Evolutionary conservation across 768 basidiomycete species (phyloP).

Genomic region (Ramaria rubella): DNA sequence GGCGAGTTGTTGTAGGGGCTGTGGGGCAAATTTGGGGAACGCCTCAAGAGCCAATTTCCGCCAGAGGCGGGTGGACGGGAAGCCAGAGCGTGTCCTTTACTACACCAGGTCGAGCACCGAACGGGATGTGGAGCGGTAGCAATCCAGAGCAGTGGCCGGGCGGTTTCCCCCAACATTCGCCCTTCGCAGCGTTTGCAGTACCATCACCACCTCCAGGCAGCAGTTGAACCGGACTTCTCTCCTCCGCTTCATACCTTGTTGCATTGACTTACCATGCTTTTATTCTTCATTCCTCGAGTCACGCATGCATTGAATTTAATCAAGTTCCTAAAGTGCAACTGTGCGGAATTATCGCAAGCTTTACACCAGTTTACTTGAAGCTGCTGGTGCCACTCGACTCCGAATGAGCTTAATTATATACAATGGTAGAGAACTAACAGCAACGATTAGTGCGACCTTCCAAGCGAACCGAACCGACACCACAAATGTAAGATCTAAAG

Average conservation of each 20-base stretch:
- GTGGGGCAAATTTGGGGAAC: conserved; percentile 46
- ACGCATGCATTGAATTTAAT: conserved; percentile 4
- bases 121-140: conserved; percentile 7
- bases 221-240: neutral
- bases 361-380: conserved; percentile 84
- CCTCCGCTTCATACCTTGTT: conserved; percentile 2
- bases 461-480: conserved; percentile 81
- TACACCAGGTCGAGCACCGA: conserved; percentile 5
- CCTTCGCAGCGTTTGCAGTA: conserved; percentile 1
- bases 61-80: conserved; percentile 1
- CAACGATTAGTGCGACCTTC: conserved; percentile 95
- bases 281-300: conserved; percentile 4
- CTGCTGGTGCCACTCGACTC: conserved; percentile 83
- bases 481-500: conserved; percentile 84
- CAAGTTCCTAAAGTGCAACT: neutral
- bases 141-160: conserved; percentile 6
- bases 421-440: conserved; percentile 85
- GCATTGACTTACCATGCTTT: conserved; percentile 12
- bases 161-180: neutral
- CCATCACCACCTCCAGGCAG: conserved; percentile 8
- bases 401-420: conserved; percentile 86
- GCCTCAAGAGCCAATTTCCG: conserved; percentile 14
- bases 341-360: neutral
- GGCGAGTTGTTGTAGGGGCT: conserved; percentile 34
- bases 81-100: conserved; percentile 2